Conservation (phyloP, 208 protist species). For the Blastocrithidia nonstop region DNA sequence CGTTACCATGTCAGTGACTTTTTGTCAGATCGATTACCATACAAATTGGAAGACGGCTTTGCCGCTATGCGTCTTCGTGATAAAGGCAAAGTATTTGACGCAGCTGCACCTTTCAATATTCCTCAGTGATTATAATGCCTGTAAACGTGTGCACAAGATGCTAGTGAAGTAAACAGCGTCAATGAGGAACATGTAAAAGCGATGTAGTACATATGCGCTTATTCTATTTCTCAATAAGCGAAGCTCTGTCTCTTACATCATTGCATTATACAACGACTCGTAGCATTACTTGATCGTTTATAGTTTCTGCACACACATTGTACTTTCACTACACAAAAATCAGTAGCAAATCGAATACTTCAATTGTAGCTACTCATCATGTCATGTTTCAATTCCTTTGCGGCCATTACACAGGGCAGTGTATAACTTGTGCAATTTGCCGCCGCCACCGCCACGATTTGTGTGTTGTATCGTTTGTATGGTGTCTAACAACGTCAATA, state of each 20-base stretch:
- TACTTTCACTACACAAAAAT: no score
- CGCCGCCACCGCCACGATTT: no score
- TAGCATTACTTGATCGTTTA: conserved; percentile 16
- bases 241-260: conserved; percentile 56
- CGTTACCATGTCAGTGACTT: conserved; percentile 79
- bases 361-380: no score
- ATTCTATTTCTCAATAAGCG: conserved; percentile 55
- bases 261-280: conserved; percentile 28
- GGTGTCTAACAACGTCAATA: no score
- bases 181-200: conserved; percentile 31
- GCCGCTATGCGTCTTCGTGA: conserved; percentile 30
- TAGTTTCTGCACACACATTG: no score
- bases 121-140: no score
- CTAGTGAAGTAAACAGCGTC: conserved; percentile 28
- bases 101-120: conserved; percentile 17
- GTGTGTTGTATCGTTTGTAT: no score
- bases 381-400: no score
- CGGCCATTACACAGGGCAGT: conserved; percentile 60
- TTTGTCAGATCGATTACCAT: conserved; percentile 70
- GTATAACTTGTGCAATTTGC: no score
- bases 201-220: conserved; percentile 43
- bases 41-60: conserved; percentile 59
- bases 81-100: conserved; percentile 44
- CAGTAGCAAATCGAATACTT: no score
- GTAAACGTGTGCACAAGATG: conserved; percentile 24